phyloP scores from a whole-genome alignment of 352 stramenopile species.

The Halophytophthora polymorphica region DNA sequence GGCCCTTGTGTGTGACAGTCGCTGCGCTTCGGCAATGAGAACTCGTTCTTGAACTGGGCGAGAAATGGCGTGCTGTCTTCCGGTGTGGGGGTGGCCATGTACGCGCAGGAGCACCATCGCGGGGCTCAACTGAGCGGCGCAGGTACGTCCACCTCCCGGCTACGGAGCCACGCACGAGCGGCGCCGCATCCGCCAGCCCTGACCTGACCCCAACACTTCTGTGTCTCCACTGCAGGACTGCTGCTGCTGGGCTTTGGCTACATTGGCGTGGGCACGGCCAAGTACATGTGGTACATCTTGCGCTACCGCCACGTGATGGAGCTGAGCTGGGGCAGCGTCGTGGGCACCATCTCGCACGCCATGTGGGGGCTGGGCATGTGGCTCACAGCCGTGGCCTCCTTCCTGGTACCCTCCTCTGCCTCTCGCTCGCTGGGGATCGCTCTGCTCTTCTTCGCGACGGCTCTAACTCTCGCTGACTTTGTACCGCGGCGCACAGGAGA shows the following conservation, averaged over 20 bases:
- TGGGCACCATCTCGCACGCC: conserved; percentile 78
- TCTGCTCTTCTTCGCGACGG: too few relatives aligned
- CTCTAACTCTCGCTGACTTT: background rate
- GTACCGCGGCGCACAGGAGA: conserved; percentile 45
- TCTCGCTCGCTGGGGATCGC: too few relatives aligned
- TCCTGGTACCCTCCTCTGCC: conserved; percentile 48
- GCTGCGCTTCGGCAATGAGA: conserved; percentile 85
- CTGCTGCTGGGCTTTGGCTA: conserved; percentile 85
- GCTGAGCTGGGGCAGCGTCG: conserved; percentile 82
- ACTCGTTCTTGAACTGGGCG: conserved; percentile 88
- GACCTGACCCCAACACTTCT: too few relatives aligned
- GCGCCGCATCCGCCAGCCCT: background rate
- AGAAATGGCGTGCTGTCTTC: conserved; percentile 83
- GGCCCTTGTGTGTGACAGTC: conserved; percentile 24
- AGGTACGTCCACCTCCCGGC: conserved; percentile 24
- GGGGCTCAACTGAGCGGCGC: conserved; percentile 80
- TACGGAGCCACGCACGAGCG: background rate
- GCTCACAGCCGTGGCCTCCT: conserved; percentile 81
- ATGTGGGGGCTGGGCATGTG: conserved; percentile 81
- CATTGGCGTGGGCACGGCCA: conserved; percentile 82
- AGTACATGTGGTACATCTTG: conserved; percentile 91
- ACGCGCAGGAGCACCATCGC: conserved; percentile 85
- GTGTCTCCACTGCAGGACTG: conserved; percentile 41
- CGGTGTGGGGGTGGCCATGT: conserved; percentile 82
- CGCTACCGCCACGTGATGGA: conserved; percentile 87